These are phyloP conservation scores for Yamagishiella unicocca DNA, from an alignment of 139 green algal species.

Conservation along the genomic window DNA sequence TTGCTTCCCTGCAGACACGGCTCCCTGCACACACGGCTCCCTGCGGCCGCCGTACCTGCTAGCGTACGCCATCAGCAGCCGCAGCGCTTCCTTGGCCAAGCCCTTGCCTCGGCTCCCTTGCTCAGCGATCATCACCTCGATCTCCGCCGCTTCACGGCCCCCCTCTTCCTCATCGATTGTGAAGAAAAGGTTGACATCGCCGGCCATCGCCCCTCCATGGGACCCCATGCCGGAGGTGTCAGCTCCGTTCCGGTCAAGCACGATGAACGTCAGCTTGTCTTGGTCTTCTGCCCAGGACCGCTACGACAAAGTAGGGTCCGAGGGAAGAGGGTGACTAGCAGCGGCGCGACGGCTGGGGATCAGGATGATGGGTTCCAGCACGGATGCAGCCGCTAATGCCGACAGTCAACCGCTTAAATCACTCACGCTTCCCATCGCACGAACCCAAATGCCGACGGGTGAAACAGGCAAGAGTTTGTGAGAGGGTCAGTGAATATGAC, in stretches of 20 bases:
- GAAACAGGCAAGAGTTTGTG: no score
- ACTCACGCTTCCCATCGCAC: no score
- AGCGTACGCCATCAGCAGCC: slow-evolving; percentile 84
- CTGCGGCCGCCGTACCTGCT: slow-evolving; percentile 6
- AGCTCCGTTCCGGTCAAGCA: slow-evolving; percentile 68
- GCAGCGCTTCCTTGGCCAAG: slow-evolving; percentile 74
- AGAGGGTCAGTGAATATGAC: no score
- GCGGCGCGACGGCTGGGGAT: no score
- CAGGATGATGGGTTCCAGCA: no score
- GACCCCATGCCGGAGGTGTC: slow-evolving; percentile 58
- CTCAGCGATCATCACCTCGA: slow-evolving; percentile 87
- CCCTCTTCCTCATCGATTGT: slow-evolving; percentile 51
- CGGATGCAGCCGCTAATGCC: no score
- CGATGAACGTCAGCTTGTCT: slow-evolving; percentile 89
- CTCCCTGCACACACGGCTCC: no score
- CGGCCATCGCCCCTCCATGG: slow-evolving; percentile 60
- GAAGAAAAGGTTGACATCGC: slow-evolving; percentile 69
- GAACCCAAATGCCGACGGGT: no score
- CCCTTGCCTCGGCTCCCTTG: slow-evolving; percentile 59
- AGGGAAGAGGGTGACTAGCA: no score
- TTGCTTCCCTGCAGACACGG: no score
- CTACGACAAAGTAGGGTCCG: neutral
- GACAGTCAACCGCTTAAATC: no score
- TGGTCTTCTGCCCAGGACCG: slow-evolving; percentile 76
- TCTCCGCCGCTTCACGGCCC: slow-evolving; percentile 51